phyloP scores from a whole-genome alignment of 163 green algal genomes.

The Coccomyxa subellipsoidea region DNA sequence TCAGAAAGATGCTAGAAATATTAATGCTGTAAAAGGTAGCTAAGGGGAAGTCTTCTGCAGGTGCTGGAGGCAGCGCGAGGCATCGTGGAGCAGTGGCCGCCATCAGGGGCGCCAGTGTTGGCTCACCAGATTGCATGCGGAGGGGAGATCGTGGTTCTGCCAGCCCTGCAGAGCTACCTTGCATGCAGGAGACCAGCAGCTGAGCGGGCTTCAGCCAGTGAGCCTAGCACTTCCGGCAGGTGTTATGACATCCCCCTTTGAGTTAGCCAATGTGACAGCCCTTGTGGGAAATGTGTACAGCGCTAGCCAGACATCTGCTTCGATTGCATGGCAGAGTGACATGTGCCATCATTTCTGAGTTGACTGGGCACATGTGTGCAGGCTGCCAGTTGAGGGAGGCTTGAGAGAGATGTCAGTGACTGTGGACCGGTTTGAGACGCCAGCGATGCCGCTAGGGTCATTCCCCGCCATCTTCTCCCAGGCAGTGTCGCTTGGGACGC shows the following conservation, averaged over 20 bases:
- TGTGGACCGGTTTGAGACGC: slow-evolving; percentile 24
- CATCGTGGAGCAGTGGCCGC: neutral
- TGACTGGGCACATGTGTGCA: neutral
- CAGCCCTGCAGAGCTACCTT: slow-evolving; percentile 13
- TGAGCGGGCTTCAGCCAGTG: neutral
- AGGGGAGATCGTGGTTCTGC: slow-evolving; percentile 9
- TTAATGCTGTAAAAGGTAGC: too few species aligned
- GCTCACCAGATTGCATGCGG: neutral
- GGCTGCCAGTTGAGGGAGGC: neutral
- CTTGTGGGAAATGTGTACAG: too few species aligned
- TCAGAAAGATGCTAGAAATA: too few species aligned
- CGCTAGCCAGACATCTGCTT: too few species aligned
- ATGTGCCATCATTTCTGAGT: too few species aligned
- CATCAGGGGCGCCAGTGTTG: neutral
- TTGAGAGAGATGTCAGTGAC: slow-evolving; percentile 11
- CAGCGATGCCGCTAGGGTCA: slow-evolving; percentile 46
- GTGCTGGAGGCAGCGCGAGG: neutral
- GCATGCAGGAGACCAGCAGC: neutral
- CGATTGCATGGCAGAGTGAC: too few species aligned
- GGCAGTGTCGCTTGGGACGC: slow-evolving; percentile 50
- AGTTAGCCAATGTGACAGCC: too few species aligned
- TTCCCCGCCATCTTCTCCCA: slow-evolving; percentile 69
- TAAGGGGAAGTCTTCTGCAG: neutral
- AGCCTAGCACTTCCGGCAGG: neutral
- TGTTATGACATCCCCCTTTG: too few species aligned